phyloP scores from a whole-genome alignment of 2,329 filamentous ascomycete genomes.

The Alternaria sp. region DNA sequence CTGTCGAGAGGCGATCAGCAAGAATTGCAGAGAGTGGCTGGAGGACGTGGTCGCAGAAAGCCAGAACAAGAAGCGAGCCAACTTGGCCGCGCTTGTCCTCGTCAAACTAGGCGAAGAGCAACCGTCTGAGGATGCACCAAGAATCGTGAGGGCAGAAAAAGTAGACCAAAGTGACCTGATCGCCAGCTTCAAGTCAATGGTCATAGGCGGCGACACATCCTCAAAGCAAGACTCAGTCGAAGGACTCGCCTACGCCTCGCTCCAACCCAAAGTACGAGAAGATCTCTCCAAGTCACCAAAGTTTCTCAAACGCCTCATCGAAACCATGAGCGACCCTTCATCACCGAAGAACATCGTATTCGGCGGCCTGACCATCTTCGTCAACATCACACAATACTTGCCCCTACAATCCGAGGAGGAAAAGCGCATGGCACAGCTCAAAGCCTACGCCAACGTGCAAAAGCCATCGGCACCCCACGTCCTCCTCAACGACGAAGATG shows the following conservation, averaged over 20 bases:
- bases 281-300: conserved; percentile 70
- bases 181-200: conserved; percentile 66
- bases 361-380: conserved; percentile 82
- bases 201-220: conserved; percentile 64
- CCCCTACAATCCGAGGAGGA: conserved; percentile 85
- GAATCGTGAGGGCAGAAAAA: conserved; percentile 40
- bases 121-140: conserved; percentile 32
- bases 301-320: conserved; percentile 74
- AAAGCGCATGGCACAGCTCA: conserved; percentile 88
- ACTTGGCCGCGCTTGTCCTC: conserved; percentile 62
- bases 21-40: conserved; percentile 86
- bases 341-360: conserved; percentile 71
- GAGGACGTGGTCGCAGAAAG: conserved; percentile 81
- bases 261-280: conserved; percentile 86
- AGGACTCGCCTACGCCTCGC: conserved; percentile 88
- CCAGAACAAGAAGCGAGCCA: conserved; percentile 61
- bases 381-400: conserved; percentile 82
- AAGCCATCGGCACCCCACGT: conserved; percentile 68
- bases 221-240: conserved; percentile 78
- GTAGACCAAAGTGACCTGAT: conserved; percentile 58
- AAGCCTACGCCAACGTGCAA: conserved; percentile 88
- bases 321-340: conserved; percentile 56
- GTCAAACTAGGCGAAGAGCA: conserved; percentile 58
- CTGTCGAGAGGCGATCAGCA: conserved; percentile 83
- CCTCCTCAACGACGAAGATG: conserved; percentile 77